These are phyloP conservation scores for Mycena sp. DNA, from an alignment of 1,284 basidiomycete species.

Conservation along the genomic window DNA sequence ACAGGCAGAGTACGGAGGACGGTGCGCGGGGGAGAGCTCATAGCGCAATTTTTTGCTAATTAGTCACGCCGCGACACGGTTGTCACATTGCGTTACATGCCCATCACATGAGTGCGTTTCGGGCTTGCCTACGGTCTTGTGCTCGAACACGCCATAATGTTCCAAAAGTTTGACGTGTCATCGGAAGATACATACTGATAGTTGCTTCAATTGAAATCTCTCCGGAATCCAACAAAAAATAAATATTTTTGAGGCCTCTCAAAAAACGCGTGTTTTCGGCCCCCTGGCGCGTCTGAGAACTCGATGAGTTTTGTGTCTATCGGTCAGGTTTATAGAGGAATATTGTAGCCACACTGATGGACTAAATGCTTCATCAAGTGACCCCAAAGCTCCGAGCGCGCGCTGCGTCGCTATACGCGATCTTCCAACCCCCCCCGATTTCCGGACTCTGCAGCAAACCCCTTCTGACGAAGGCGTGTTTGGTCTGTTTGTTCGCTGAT, in stretches of 20 bases:
- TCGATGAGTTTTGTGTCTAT: not conserved
- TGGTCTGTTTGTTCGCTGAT: no score
- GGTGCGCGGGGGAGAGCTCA: not conserved
- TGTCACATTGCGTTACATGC: not conserved
- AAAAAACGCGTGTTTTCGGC: not conserved
- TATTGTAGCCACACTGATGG: not conserved
- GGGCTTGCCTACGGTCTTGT: not conserved
- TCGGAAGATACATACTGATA: not conserved
- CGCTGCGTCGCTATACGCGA: not conserved
- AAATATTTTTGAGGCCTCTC: not conserved
- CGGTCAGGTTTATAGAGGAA: no score
- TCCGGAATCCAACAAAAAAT: not conserved
- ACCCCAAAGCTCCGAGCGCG: not conserved
- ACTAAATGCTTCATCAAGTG: not conserved
- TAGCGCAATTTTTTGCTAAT: not conserved
- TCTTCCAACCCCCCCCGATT: not conserved
- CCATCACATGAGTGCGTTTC: not conserved
- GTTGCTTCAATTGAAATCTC: not conserved
- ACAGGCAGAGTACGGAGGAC: not conserved
- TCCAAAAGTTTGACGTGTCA: not conserved
- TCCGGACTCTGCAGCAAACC: not conserved
- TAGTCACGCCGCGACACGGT: not conserved
- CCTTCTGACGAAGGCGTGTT: not conserved
- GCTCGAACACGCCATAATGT: not conserved
- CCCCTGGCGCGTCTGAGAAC: not conserved